Evolutionary conservation across 176 grass and related monocot genomes (phyloP).

Genomic region (Oryza rufipogon): DNA sequence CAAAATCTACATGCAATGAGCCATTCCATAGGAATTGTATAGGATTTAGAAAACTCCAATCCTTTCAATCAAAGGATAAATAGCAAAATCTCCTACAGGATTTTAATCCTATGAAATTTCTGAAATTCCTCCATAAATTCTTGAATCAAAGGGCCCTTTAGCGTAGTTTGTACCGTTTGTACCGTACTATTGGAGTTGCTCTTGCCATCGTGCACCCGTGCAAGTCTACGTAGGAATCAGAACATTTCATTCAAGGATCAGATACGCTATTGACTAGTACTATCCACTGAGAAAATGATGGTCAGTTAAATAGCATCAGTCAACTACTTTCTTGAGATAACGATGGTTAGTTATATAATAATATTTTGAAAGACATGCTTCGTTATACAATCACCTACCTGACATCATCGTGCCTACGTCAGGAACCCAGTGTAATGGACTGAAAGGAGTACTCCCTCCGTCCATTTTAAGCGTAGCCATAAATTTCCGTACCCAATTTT

Average conservation of each 20-base stretch:
- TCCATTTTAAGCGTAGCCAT: too few relatives aligned
- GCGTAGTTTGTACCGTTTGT: too few relatives aligned
- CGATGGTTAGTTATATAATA: background rate
- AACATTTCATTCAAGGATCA: background rate
- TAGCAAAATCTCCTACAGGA: too few relatives aligned
- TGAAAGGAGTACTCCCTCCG: background rate
- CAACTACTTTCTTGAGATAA: background rate
- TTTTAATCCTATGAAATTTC: too few relatives aligned
- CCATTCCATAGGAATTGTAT: too few relatives aligned
- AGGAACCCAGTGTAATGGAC: background rate
- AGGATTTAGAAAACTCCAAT: too few relatives aligned
- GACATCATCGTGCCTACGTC: background rate
- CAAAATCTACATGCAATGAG: too few relatives aligned
- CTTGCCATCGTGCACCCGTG: background rate
- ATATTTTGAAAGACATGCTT: too few relatives aligned
- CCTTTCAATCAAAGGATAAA: too few relatives aligned
- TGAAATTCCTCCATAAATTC: too few relatives aligned
- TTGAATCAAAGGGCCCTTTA: too few relatives aligned
- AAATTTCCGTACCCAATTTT: too few relatives aligned
- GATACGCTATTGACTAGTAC: background rate
- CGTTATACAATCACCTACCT: background rate
- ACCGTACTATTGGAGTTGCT: background rate
- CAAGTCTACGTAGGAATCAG: background rate
- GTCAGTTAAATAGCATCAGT: background rate
- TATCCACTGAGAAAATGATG: background rate